Evolutionary conservation across 2,329 filamentous ascomycete species (phyloP).

Genomic region (Thielaviopsis musarum): DNA sequence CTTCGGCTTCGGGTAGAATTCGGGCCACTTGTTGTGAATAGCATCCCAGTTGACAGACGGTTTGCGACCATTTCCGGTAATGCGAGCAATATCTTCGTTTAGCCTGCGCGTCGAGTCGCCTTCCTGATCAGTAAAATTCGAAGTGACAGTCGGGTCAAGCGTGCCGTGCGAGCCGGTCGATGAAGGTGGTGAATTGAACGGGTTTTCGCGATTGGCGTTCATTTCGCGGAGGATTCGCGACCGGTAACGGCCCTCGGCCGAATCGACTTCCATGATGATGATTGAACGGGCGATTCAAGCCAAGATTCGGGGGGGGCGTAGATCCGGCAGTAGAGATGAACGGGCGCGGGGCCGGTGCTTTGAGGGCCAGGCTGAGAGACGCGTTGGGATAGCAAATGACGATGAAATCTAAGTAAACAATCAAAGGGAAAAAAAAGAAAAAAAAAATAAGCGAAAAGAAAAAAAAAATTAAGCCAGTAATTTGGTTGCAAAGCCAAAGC

Average conservation of each 20-base stretch:
- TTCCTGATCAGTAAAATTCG: slow-evolving; percentile 35
- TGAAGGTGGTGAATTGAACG: slow-evolving; percentile 41
- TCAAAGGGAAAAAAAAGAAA: not conserved
- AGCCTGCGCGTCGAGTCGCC: slow-evolving; percentile 36
- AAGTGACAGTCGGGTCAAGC: slow-evolving; percentile 35
- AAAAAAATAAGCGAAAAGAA: not conserved
- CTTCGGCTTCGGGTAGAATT: slow-evolving; percentile 29
- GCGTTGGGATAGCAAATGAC: not conserved
- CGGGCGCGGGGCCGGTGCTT: not conserved
- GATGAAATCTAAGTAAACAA: not conserved
- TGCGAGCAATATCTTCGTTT: slow-evolving; percentile 30
- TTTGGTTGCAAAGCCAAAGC: not conserved
- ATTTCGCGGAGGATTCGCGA: slow-evolving; percentile 35
- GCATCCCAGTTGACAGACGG: slow-evolving; percentile 28
- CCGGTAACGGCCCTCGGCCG: slow-evolving; percentile 24
- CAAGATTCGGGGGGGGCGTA: not conserved
- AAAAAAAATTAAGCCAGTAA: not conserved
- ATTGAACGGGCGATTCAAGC: not conserved
- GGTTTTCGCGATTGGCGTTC: slow-evolving; percentile 35
- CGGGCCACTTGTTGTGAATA: slow-evolving; percentile 34
- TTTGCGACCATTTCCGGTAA: slow-evolving; percentile 23
- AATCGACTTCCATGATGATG: slow-evolving; percentile 24
- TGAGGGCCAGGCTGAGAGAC: not conserved
- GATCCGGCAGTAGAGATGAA: not conserved
- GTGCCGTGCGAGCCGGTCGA: slow-evolving; percentile 41